Evolutionary conservation across 192 early-diverging fungal genomes (phyloP).

Genomic region (Backusella luteola): DNA sequence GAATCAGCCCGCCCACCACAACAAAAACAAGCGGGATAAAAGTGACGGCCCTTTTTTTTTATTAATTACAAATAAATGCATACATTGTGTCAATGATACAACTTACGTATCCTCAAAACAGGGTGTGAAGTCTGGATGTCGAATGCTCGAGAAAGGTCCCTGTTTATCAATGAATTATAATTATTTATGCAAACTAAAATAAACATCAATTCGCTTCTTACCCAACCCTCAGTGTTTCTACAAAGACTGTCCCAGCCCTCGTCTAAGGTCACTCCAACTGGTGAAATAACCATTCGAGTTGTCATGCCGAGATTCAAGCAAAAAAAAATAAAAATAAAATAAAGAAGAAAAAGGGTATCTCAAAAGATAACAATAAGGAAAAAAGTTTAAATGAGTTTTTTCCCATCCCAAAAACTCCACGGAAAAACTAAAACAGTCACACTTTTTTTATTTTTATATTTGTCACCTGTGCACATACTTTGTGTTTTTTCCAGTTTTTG

Average conservation of each 20-base stretch:
- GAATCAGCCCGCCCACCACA: slow-evolving; percentile 39
- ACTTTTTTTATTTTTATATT: background rate
- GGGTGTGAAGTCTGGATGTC: slow-evolving; percentile 23
- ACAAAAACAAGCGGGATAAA: slow-evolving; percentile 1
- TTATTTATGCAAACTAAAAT: background rate
- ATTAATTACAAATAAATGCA: background rate
- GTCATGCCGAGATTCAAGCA: background rate
- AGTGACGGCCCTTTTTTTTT: background rate
- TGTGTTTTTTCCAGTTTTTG: background rate
- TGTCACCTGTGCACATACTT: background rate
- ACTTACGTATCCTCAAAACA: slow-evolving; percentile 37
- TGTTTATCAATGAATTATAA: background rate
- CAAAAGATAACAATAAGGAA: background rate
- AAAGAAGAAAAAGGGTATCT: background rate
- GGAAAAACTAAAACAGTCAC: background rate
- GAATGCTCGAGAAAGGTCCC: slow-evolving; percentile 22
- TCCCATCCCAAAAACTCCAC: background rate
- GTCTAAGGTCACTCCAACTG: background rate
- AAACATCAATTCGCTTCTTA: background rate
- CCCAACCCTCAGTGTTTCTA: slow-evolving; percentile 11
- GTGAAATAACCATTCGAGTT: background rate
- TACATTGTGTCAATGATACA: background rate
- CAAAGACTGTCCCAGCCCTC: background rate
- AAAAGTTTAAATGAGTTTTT: background rate
- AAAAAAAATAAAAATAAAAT: slow-evolving; percentile 5